These are phyloP conservation scores for Cryptosporidium ryanae DNA, from an alignment of 169 alveolate genomes.

Conservation along the genomic window DNA sequence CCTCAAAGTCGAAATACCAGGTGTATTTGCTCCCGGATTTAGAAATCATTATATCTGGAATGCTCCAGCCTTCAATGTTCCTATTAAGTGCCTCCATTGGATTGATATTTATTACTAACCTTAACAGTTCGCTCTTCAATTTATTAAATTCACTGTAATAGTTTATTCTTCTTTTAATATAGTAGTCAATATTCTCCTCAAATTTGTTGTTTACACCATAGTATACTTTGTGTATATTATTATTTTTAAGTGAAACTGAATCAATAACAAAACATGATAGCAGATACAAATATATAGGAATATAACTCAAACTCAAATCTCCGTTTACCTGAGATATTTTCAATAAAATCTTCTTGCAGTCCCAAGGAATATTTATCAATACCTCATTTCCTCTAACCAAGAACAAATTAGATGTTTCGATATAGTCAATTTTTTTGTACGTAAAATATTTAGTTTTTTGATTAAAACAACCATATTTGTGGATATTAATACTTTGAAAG, in stretches of 20 bases:
- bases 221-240: slow-evolving; percentile 14
- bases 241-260: slow-evolving; percentile 24
- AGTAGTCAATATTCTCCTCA: slow-evolving; percentile 38
- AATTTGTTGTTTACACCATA: slow-evolving; percentile 55
- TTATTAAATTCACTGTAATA: slow-evolving; percentile 8
- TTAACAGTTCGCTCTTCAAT: background rate
- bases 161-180: background rate
- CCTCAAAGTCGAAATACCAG: slow-evolving; percentile 55
- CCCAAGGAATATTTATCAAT: slow-evolving; percentile 40
- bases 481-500: background rate
- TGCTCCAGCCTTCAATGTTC: slow-evolving; percentile 8
- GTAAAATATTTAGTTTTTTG: background rate
- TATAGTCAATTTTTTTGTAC: background rate
- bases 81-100: background rate
- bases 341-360: slow-evolving; percentile 17
- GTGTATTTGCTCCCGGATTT: slow-evolving; percentile 19
- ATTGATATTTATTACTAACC: background rate
- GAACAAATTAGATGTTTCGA: background rate
- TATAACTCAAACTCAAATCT: slow-evolving; percentile 7
- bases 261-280: slow-evolving; percentile 12
- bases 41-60: slow-evolving; percentile 16
- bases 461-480: slow-evolving; percentile 46
- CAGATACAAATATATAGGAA: slow-evolving; percentile 32
- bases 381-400: slow-evolving; percentile 5
- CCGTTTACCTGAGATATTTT: slow-evolving; percentile 9